Conservation (phyloP, 169 alveolate species). For the Cyclospora cayetanensis region DNA sequence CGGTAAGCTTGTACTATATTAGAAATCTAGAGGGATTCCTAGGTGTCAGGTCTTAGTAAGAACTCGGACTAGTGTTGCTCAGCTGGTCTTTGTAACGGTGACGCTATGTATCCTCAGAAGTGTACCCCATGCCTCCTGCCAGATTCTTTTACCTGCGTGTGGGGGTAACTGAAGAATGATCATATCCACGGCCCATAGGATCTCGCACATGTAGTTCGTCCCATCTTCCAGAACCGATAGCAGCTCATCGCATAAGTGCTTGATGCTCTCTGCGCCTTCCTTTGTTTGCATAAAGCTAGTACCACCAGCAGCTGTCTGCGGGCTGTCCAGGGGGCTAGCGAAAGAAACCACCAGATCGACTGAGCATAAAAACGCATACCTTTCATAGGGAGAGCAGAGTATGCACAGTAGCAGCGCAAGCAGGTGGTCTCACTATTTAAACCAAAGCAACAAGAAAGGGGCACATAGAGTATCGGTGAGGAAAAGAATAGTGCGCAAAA, state of each 20-base stretch:
- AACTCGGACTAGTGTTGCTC: too few relatives aligned
- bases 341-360: slow-evolving; percentile 27
- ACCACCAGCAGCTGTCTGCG: background rate
- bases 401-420: too few relatives aligned
- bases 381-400: too few relatives aligned
- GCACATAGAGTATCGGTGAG: too few relatives aligned
- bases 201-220: background rate
- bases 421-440: too few relatives aligned
- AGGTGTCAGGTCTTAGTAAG: too few relatives aligned
- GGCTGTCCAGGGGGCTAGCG: slow-evolving; percentile 30
- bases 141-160: background rate
- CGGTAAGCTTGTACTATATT: too few relatives aligned
- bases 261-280: slow-evolving; percentile 15
- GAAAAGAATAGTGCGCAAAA: too few relatives aligned
- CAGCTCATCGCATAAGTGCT: slow-evolving; percentile 13
- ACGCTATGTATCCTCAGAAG: background rate
- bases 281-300: slow-evolving; percentile 52
- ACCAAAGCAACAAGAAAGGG: too few relatives aligned
- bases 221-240: slow-evolving; percentile 32
- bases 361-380: too few relatives aligned
- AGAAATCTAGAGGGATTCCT: too few relatives aligned
- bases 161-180: slow-evolving; percentile 49
- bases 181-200: slow-evolving; percentile 15
- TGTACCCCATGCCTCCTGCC: background rate
- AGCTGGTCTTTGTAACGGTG: too few relatives aligned